A percentile compares a stretch with the other conserved stretches of the same genome.
Conservation (phyloP, 306 rosid genomes). For the Casuarina equisetifolia region DNA sequence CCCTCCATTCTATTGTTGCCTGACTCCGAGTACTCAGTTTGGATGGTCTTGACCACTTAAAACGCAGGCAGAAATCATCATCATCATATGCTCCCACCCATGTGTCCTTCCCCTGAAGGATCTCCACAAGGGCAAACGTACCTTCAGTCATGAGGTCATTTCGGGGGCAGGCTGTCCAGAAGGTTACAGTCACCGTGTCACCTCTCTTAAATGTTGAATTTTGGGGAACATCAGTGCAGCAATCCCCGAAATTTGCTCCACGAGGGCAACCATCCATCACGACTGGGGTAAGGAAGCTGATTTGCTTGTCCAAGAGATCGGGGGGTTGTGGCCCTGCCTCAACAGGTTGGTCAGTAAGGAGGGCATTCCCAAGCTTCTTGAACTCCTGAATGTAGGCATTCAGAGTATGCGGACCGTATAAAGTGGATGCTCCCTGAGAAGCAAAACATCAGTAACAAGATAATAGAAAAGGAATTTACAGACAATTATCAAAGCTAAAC, state of each 20-base stretch:
- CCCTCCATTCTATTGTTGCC: conserved; percentile 89
- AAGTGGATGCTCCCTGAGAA: conserved; percentile 83
- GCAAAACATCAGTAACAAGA: conserved; percentile 4
- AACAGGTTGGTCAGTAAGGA: conserved; percentile 35
- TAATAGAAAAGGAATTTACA: neutral
- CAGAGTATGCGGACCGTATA: conserved; percentile 86
- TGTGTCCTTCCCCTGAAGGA: conserved; percentile 48
- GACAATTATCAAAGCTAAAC: too few relatives aligned
- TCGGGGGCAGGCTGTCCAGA: conserved; percentile 94
- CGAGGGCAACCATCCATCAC: conserved; percentile 68
- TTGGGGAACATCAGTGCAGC: conserved; percentile 53
- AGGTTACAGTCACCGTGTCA: conserved; percentile 53
- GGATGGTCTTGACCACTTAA: conserved; percentile 80
- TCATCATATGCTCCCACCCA: conserved; percentile 91
- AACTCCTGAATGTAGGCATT: conserved; percentile 91
- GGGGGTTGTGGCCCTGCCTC: conserved; percentile 84
- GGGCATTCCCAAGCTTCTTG: conserved; percentile 73
- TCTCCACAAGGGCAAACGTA: conserved; percentile 80
- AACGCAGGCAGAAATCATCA: conserved; percentile 85
- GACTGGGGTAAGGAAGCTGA: conserved; percentile 79
- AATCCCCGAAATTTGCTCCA: conserved; percentile 70
- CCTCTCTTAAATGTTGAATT: conserved; percentile 73
- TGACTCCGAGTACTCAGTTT: conserved; percentile 59
- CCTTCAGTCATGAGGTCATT: conserved; percentile 94
- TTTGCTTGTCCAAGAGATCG: conserved; percentile 66